Percentiles rank a stretch among this genome's conserved stretches.
These are phyloP conservation scores for Phlyctochytrium bullatum DNA, from an alignment of 192 early-diverging fungal species.

Conservation along the genomic window DNA sequence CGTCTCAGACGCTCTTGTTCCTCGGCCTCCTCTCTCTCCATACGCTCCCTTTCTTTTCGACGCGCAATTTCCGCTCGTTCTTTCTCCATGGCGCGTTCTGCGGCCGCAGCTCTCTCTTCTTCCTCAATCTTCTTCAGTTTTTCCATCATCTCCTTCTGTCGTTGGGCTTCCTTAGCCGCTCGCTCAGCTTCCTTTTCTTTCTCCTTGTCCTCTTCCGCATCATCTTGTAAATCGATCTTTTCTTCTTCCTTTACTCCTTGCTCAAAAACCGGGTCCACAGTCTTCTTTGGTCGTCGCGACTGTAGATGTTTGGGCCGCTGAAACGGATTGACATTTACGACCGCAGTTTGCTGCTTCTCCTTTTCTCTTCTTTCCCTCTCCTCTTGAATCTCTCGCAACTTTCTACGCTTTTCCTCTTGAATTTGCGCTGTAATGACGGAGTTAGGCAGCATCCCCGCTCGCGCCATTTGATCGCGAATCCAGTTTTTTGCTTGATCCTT, in stretches of 20 bases:
- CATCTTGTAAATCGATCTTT: conserved; percentile 5
- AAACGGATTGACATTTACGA: background rate
- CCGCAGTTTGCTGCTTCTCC: background rate
- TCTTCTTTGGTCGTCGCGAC: background rate
- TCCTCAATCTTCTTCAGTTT: background rate
- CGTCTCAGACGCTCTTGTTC: background rate
- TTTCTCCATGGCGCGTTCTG: conserved; percentile 4
- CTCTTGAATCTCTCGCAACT: conserved; percentile 8
- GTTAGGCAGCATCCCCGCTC: conserved; percentile 37
- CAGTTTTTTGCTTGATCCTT: conserved; percentile 13
- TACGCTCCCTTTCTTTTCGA: conserved; percentile 12
- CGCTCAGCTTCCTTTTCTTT: background rate
- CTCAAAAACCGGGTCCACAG: background rate
- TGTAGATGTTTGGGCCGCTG: background rate
- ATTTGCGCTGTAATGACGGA: conserved; percentile 32
- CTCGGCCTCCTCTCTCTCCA: conserved; percentile 1
- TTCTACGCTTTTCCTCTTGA: conserved; percentile 2
- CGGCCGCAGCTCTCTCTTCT: background rate
- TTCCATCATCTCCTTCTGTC: conserved; percentile 8
- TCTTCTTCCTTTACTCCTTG: background rate
- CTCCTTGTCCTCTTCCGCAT: conserved; percentile 9
- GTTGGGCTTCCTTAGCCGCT: background rate
- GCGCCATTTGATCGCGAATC: conserved; percentile 33
- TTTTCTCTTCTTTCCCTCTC: conserved; percentile 6
- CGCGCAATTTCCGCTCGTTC: conserved; percentile 9